Evolutionary conservation across 2,329 filamentous ascomycete genomes (phyloP), one percentile per base, ranked within the genome.

Genomic region (Ophiostoma quercus): DNA sequence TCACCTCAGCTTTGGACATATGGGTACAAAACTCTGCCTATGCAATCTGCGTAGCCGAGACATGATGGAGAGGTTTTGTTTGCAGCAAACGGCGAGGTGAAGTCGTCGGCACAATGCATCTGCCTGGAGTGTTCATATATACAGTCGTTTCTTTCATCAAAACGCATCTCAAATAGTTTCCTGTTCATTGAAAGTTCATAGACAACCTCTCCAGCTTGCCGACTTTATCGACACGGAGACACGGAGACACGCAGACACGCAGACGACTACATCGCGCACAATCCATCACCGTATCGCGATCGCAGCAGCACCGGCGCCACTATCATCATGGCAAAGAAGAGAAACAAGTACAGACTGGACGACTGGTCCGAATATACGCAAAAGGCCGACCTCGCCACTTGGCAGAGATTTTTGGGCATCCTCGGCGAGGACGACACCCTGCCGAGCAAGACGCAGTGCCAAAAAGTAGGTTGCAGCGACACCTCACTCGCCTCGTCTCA

Each of bases 351-450:
- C 29, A 63, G 32, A 7, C 60, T 63, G 2, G 29, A 34, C 32
- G 19, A 67, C 3, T 79, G 78, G 75, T 63, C 77, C 1, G 11
- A 69, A 9, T 80, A 80, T 71, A 77, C 78, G 22, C 74, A 77
- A 25, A 69, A 72, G 1, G 74, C 75, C 34, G 73, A 74, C 0
- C 77, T 85, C 0, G 73, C 74, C 4, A 80, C 83, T 71, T 85
- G 82, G 80, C 80, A 82, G 69, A 75, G 77, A 1, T 75, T 85
- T 32, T 82, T 83, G 74, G 12, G 25, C 0, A 82, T 85, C 71
- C 75, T 86, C 22, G 80, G 78, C 1, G 75, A 84, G 11, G 69
- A 74, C 0, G 76, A 75, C 0, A 69, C 78, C 1, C 78, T 82
- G 22, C 67, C 71, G 0, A 84, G 80, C 76, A 84, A 82, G 73